Base-by-base conservation (phyloP, 2,329 filamentous ascomycete species). In the Colletotrichum sp. region DNA sequence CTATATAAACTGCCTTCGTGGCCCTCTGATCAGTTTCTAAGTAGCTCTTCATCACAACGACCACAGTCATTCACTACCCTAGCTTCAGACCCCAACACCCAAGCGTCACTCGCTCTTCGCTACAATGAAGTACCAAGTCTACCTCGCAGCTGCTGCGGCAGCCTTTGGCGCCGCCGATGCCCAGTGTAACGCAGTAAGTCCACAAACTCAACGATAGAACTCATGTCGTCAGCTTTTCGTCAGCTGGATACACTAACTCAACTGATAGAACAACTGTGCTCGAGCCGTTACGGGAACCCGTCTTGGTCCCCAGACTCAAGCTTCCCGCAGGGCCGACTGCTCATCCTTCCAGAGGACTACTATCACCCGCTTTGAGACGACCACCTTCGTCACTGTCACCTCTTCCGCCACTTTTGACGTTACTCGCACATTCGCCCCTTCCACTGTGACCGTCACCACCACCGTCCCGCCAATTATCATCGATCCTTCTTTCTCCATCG, bases 311-410 rank as follows among this genome's bases (percentile, higher is more conserved):
- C 60, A 44, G 6, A 71, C 44, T 12, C 44, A 65, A 52, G 9
- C 18, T 12, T 13, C 34, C 6, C 69, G 60, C 32, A 32, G 69
- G 32, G 39, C n/a, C 4, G 69, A 71, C 60, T 71, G 69, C 44
- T 71, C 69, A 1, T 71, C 69, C 8, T 71, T 36, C 49, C 62
- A 65, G 44, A 71, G 60, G 57, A 71, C 69, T 21, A 71, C 69
- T 13, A 21, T 66, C 32, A 71, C 60, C 36, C 16, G 9, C 8
- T 60, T 36, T 18, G 8, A 30, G 52, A 86, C 0, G 82, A 76
- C 28, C 16, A 24, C 18, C 59, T 0, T 80, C 80, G 0, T 70
- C 26, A 52, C 24, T 28, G 8, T 60, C 26, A 52, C n/a, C 34
- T 69, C 67, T n/a, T 49, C 67, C 21, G 52, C 67, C 4, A 52